Evolutionary conservation across 2,329 filamentous ascomycete species (phyloP).

Genomic region (Elsinoe australis): DNA sequence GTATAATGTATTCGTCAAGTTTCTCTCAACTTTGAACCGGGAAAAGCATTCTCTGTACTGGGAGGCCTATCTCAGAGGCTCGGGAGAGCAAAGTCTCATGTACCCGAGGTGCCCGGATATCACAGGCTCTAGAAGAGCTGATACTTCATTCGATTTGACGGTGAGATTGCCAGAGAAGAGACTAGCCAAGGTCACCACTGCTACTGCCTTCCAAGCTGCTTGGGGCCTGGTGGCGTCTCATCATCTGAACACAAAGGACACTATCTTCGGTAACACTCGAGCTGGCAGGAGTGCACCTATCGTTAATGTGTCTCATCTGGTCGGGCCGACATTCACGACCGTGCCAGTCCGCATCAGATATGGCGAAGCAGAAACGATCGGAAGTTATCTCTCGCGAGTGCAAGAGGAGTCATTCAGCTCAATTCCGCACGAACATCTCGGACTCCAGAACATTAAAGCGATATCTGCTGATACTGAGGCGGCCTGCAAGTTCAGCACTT

Average conservation of each 20-base stretch:
- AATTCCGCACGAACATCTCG: background rate
- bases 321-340: conserved; percentile 4
- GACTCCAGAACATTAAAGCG: background rate
- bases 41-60: background rate
- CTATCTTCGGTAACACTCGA: conserved; percentile 2
- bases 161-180: background rate
- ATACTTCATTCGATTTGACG: background rate
- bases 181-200: background rate
- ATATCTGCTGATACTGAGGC: background rate
- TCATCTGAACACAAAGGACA: background rate
- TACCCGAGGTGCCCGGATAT: background rate
- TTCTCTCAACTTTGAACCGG: background rate
- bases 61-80: background rate
- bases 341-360: background rate
- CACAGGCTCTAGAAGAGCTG: background rate
- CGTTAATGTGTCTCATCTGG: background rate
- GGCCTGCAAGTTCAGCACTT: conserved; percentile 5
- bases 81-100: background rate
- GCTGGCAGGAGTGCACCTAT: background rate
- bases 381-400: background rate
- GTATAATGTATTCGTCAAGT: conserved; percentile 6
- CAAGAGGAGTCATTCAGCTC: background rate
- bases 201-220: background rate
- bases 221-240: conserved; percentile 1
- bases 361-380: background rate